These are phyloP conservation scores for Solanum appendiculatum DNA, from an alignment of 257 asterid species.

Conservation along the genomic window DNA sequence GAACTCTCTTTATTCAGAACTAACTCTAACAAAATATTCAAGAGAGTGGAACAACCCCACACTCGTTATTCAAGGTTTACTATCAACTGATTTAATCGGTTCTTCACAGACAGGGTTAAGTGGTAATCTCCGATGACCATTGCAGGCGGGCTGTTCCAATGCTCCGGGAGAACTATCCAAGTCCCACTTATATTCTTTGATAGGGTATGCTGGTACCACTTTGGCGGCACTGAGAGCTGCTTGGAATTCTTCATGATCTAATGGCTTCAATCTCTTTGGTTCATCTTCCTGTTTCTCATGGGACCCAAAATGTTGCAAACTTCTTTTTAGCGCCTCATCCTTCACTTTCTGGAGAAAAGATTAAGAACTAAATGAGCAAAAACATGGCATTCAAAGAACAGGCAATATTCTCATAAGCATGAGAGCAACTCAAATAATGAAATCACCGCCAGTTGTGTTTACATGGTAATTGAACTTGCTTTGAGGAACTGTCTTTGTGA, in stretches of 20 bases:
- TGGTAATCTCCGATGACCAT: slow-evolving; percentile 18
- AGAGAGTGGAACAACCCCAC: background rate
- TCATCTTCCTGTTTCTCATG: slow-evolving; percentile 17
- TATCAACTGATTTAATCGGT: slow-evolving; percentile 22
- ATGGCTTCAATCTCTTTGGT: slow-evolving; percentile 34
- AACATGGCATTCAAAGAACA: background rate
- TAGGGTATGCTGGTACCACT: slow-evolving; percentile 6
- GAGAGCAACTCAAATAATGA: background rate
- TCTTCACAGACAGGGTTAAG: slow-evolving; percentile 30
- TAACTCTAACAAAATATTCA: background rate
- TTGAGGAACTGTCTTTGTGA: background rate
- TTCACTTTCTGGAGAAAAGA: slow-evolving; percentile 47
- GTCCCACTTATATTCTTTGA: slow-evolving; percentile 26
- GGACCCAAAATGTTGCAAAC: slow-evolving; percentile 12
- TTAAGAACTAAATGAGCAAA: background rate
- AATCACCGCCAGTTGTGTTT: background rate
- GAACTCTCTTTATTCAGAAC: background rate
- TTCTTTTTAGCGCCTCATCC: slow-evolving; percentile 49
- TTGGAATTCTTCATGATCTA: slow-evolving; percentile 51
- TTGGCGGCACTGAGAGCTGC: slow-evolving; percentile 38
- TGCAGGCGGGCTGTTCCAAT: slow-evolving; percentile 7
- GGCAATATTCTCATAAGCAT: background rate
- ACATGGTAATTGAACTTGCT: background rate
- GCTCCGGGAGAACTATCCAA: slow-evolving; percentile 27
- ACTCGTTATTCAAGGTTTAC: slow-evolving; percentile 11